These are phyloP conservation scores for Spathaspora sp. DNA, from an alignment of 1,139 yeast genomes.

Conservation along the genomic window DNA sequence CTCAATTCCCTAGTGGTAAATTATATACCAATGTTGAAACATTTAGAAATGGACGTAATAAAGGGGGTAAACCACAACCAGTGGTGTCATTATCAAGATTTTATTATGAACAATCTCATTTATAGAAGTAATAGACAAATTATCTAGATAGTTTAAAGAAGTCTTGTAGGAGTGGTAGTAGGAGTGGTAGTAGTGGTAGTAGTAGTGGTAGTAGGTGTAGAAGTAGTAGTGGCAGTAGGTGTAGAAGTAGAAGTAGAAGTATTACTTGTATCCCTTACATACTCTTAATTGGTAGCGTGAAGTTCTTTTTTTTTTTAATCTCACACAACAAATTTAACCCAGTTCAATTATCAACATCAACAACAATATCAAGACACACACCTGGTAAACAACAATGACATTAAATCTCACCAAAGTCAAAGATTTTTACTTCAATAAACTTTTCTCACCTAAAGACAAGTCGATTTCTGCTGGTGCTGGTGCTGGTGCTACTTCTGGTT, in stretches of 20 bases:
- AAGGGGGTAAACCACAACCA: constrained; percentile 34
- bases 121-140: constrained; percentile 41
- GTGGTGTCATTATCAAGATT: constrained; percentile 32
- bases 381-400: constrained; percentile 19
- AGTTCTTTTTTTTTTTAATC: not conserved
- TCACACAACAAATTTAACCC: not conserved
- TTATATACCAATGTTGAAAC: constrained; percentile 19
- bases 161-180: too few species aligned
- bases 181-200: too few species aligned
- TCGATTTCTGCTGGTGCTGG: not conserved
- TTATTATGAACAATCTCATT: constrained; percentile 32
- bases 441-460: constrained; percentile 16
- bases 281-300: too few species aligned
- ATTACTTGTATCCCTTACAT: too few species aligned
- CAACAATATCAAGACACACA: too few species aligned
- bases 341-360: too few species aligned
- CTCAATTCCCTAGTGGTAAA: constrained; percentile 28
- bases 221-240: too few species aligned
- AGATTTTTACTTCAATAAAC: constrained; percentile 36
- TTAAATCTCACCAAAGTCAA: constrained; percentile 37
- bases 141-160: too few species aligned
- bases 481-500: too few species aligned
- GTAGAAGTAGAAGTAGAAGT: too few species aligned
- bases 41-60: constrained; percentile 24
- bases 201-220: too few species aligned